phyloP scores from a whole-genome alignment of 2,329 filamentous ascomycete species.

The Lachnellula arida region DNA sequence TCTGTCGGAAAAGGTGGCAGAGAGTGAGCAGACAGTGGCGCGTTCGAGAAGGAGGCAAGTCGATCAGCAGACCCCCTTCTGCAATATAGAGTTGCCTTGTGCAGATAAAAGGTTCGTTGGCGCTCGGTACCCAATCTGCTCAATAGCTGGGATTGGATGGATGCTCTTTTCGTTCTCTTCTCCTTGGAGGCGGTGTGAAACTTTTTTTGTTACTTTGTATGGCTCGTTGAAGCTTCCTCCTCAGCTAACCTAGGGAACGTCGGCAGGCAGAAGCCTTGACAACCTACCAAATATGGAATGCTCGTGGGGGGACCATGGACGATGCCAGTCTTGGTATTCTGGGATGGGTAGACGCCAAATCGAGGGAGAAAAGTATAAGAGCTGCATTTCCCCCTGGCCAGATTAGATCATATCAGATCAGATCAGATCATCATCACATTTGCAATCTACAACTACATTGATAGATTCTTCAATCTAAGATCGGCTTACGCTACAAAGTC shows the following conservation, averaged over 20 bases:
- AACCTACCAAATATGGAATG: neutral
- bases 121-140: neutral
- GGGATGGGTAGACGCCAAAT: neutral
- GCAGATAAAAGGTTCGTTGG: neutral
- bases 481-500: neutral
- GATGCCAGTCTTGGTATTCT: neutral
- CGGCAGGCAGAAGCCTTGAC: neutral
- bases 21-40: neutral
- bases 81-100: neutral
- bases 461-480: neutral
- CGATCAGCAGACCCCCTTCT: constrained; percentile 10
- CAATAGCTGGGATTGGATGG: neutral
- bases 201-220: neutral
- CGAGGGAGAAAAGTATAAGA: neutral
- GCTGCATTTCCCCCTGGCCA: neutral
- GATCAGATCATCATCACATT: neutral
- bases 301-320: neutral
- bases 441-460: neutral
- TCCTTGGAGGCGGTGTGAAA: constrained; percentile 5
- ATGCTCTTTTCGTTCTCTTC: neutral
- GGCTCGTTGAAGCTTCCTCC: neutral
- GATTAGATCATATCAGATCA: neutral
- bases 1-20: neutral
- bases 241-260: neutral
- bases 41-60: neutral